phyloP scores from a whole-genome alignment of 805 yeast species.

The Candida sphagnicola region DNA sequence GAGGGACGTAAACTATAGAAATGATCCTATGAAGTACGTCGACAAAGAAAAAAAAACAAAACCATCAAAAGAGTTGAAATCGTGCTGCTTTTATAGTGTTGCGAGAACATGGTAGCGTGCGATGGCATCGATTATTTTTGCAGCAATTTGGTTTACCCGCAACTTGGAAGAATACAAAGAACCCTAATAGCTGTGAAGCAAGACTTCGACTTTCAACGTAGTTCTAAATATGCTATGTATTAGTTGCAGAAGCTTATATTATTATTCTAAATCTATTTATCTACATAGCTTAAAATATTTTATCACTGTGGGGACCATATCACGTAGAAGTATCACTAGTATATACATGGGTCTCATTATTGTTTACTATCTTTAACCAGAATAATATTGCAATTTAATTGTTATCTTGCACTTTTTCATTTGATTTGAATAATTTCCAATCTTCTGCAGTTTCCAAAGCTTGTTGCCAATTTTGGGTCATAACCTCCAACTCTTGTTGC shows the following conservation, averaged over 20 bases:
- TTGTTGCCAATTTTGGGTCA: constrained; percentile 35
- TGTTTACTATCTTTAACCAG: neutral
- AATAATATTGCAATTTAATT: too few relatives aligned
- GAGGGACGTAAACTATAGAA: constrained; percentile 55
- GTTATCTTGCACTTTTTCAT: neutral
- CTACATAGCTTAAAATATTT: too few relatives aligned
- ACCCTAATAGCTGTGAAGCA: neutral
- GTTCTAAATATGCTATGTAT: too few relatives aligned
- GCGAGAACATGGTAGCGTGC: constrained; percentile 2
- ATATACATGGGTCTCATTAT: neutral
- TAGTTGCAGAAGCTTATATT: too few relatives aligned
- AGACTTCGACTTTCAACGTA: neutral
- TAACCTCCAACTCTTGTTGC: constrained; percentile 27
- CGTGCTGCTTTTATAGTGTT: neutral
- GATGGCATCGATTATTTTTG: neutral
- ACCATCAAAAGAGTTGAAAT: neutral
- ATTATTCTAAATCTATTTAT: too few relatives aligned
- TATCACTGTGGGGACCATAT: too few relatives aligned
- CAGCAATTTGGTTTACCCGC: constrained; percentile 1
- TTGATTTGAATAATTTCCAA: constrained; percentile 26
- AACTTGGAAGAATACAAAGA: neutral
- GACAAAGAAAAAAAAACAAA: constrained; percentile 42
- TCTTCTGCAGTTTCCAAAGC: constrained; percentile 36
- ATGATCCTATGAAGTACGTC: constrained; percentile 56
- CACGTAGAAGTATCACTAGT: too few relatives aligned